Evolutionary conservation across 2,329 filamentous ascomycete genomes (phyloP).

Genomic region (Teratosphaeria viscida): DNA sequence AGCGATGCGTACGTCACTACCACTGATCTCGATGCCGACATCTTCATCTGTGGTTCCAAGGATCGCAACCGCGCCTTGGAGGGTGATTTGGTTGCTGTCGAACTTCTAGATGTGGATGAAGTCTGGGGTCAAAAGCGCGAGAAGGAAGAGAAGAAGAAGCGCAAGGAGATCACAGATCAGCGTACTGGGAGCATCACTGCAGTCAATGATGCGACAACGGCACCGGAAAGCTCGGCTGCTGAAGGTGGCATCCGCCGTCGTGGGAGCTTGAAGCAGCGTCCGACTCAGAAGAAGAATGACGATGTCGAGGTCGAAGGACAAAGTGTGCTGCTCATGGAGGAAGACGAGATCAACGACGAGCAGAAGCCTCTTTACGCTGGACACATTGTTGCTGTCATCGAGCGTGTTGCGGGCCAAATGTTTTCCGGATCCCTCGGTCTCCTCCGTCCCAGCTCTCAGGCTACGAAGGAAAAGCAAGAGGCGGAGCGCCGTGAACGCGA

Average conservation of each 20-base stretch:
- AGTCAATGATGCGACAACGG: conserved; percentile 49
- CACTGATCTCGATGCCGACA: conserved; percentile 89
- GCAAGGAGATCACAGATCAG: conserved; percentile 95
- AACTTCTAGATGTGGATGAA: conserved; percentile 94
- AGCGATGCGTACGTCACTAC: conserved; percentile 97
- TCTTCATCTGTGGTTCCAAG: conserved; percentile 99
- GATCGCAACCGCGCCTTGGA: conserved; percentile 95
- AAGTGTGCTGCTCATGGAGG: conserved; percentile 89
- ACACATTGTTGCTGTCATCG: conserved; percentile 93
- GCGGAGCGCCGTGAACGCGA: conserved; percentile 88
- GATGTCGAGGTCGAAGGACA: conserved; percentile 98
- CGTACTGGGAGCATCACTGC: conserved; percentile 63
- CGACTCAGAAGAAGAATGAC: conserved; percentile 99
- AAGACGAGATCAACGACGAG: conserved; percentile 97
- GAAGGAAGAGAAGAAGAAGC: conserved; percentile 99
- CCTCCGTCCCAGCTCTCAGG: conserved; percentile 90
- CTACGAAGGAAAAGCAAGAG: conserved; percentile 98
- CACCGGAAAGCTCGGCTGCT: conserved; percentile 50
- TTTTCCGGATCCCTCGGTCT: conserved; percentile 91
- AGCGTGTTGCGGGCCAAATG: conserved; percentile 96
- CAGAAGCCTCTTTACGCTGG: conserved; percentile 95
- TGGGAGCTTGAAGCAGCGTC: conserved; percentile 89
- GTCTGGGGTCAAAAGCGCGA: conserved; percentile 98
- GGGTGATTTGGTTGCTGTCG: conserved; percentile 88
- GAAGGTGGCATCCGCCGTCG: conserved; percentile 86